Conservation (phyloP, 495 filamentous ascomycete genomes). For the Thozetella sp. region DNA sequence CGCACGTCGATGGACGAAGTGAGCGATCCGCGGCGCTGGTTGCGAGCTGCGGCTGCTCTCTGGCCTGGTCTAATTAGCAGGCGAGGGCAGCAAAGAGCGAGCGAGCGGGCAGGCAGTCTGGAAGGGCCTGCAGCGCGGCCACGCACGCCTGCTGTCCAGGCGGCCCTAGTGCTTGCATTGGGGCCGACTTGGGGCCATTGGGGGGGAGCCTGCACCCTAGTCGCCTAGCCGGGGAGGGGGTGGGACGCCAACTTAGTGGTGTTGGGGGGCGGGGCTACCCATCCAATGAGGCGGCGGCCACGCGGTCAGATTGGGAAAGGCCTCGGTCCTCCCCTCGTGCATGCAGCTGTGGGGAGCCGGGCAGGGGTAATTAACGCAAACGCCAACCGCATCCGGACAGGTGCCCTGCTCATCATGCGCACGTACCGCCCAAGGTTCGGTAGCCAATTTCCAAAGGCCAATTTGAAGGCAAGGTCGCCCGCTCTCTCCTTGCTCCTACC, state of each 20-base stretch:
- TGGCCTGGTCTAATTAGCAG: too few species aligned
- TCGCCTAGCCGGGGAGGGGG: background rate
- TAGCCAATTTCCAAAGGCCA: slow-evolving; percentile 1
- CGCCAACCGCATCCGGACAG: background rate
- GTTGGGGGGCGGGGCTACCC: too few species aligned
- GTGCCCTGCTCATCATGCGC: background rate
- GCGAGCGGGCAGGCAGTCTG: background rate
- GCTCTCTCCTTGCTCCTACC: background rate
- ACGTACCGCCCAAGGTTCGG: background rate
- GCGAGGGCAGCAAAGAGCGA: too few species aligned
- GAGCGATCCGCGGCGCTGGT: background rate
- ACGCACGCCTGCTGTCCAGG: background rate
- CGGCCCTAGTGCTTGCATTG: background rate
- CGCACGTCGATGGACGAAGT: too few species aligned
- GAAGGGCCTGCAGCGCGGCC: background rate
- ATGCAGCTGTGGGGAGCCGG: background rate
- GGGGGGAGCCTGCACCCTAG: background rate
- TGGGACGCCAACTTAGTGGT: too few species aligned
- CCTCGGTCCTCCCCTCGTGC: background rate
- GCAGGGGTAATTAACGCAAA: background rate
- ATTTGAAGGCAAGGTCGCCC: background rate
- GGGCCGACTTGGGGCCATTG: background rate
- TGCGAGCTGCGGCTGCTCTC: too few species aligned
- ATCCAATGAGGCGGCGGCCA: background rate
- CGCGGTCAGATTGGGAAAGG: background rate